phyloP scores from a whole-genome alignment of 345 rosid species.

The Salix caprea region DNA sequence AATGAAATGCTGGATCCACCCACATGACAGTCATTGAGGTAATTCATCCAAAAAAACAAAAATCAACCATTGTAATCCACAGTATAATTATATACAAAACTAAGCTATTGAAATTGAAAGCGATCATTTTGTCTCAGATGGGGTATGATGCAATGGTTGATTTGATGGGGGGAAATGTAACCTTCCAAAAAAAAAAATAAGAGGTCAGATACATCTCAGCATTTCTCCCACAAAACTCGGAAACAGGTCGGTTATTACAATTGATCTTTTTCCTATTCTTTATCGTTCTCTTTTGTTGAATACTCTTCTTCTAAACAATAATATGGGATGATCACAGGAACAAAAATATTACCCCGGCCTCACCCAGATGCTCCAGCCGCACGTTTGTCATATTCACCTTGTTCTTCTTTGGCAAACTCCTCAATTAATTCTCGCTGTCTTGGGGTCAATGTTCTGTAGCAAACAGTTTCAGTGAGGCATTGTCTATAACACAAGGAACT shows the following conservation, averaged over 20 bases:
- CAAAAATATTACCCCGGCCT: neutral
- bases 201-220: neutral
- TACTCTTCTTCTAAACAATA: neutral
- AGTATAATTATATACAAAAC: neutral
- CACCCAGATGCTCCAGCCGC: constrained; percentile 79
- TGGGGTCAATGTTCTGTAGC: constrained; percentile 62
- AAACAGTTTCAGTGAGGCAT: neutral
- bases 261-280: neutral
- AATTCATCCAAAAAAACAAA: neutral
- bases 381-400: constrained; percentile 59
- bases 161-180: neutral
- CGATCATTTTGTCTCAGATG: neutral
- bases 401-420: constrained; percentile 88
- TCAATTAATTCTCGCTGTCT: constrained; percentile 89
- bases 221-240: constrained; percentile 11
- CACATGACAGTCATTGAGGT: neutral
- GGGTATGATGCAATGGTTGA: neutral
- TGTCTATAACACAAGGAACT: neutral
- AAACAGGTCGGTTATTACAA: neutral
- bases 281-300: neutral
- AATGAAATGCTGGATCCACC: neutral
- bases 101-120: neutral
- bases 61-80: neutral
- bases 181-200: neutral
- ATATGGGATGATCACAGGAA: neutral